phyloP scores from a whole-genome alignment of 306 rosid genomes.

The Senna siamea region DNA sequence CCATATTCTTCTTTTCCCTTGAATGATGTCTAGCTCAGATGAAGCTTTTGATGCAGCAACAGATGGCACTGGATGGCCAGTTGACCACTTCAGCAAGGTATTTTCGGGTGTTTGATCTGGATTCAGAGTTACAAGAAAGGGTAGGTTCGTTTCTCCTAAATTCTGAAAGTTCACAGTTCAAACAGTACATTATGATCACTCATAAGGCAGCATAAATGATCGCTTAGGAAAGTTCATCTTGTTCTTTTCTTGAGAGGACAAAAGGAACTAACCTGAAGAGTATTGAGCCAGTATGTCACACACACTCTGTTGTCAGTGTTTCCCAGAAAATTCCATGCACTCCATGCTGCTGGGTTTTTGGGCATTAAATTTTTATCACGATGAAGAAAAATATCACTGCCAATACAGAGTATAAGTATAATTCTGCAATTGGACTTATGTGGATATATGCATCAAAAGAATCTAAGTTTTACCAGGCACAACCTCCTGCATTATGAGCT shows the following conservation, averaged over 20 bases:
- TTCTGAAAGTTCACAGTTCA: conserved; percentile 58
- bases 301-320: conserved; percentile 62
- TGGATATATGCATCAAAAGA: conserved; percentile 28
- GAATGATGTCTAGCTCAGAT: conserved; percentile 62
- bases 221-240: too few species aligned
- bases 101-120: conserved; percentile 72
- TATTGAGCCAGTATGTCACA: conserved; percentile 90
- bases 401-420: conserved; percentile 55
- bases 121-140: conserved; percentile 83
- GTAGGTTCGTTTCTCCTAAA: conserved; percentile 61
- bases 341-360: conserved; percentile 91
- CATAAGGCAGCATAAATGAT: neutral
- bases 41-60: conserved; percentile 85
- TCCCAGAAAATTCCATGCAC: conserved; percentile 97
- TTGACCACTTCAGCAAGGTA: conserved; percentile 74
- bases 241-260: neutral
- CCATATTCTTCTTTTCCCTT: conserved; percentile 93
- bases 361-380: conserved; percentile 93
- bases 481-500: neutral
- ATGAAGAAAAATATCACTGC: conserved; percentile 94
- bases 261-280: conserved; percentile 76
- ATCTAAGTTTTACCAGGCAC: conserved; percentile 11
- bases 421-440: conserved; percentile 44
- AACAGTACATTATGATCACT: neutral
- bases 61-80: conserved; percentile 86